Evolutionary conservation across 2,329 filamentous ascomycete species (phyloP), one percentile per base, ranked within the genome.

Genomic region (Talaromyces sp.): DNA sequence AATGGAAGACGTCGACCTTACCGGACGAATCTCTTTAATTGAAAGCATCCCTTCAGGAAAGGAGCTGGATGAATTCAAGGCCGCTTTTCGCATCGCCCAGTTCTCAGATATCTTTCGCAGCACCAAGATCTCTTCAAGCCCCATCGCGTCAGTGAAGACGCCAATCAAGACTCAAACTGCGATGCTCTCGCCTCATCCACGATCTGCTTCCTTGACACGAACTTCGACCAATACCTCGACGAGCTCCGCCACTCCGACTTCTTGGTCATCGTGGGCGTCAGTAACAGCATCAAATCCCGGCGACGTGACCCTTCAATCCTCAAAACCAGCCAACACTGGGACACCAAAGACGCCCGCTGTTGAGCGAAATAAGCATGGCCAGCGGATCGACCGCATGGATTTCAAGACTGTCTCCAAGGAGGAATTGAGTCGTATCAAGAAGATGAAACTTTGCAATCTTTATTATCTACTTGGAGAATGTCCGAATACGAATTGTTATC

Each of bases 401-500:
- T 79, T 72, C 73, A 81, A 73, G 80, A 81, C 71, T 73, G 86
- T 78, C 74, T 77, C 78, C 56, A 76, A 83, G 63, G 78, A 83
- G 18, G 84, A 86, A 64, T 77, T 87, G 54, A 82, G 83, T 67
- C 81, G 83, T 21, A 75, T 88, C 67, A 87, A 87, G 74, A 84
- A 83, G 72, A 72, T 86, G 65, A 87, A 88, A 70, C 73, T 87
- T 63, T 88, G 86, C 77, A 88, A 87, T 68, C 81, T 85, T 62
- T 81, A 84, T 69, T 87, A 83, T 69, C 77, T 88, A 25, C 81
- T 84, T 48, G 77, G 80, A 33, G 83, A 84, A 66, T 88, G 85
- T 67, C 81, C 83, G 5, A 84, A 82, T 67, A 77, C 79, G 48
- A 77, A 79, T 18, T 88, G 86, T 69, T 75, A 77, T 61, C 76